Conservation (phyloP, 352 stramenopile genomes). For the Globisporangium orthogonon region DNA sequence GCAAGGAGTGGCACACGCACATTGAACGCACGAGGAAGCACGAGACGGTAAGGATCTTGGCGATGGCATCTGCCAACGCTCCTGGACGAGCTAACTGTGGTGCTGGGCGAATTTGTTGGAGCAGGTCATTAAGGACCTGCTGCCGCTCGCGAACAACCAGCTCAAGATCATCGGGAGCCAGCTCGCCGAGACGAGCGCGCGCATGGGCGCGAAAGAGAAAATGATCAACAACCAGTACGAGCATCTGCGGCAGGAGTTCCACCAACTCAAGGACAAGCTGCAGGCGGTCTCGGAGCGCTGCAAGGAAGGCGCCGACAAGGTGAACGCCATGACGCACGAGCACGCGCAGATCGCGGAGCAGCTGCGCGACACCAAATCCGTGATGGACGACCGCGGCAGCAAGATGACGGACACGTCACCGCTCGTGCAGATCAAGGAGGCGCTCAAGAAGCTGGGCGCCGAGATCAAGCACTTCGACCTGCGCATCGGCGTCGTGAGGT, state of each 20-base stretch:
- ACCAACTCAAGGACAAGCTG: conserved; percentile 61
- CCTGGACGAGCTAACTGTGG: neutral
- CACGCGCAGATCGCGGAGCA: conserved; percentile 69
- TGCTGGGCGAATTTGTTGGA: neutral
- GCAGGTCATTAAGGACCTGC: conserved; percentile 43
- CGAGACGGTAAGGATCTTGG: conserved; percentile 24
- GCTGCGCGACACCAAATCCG: conserved; percentile 62
- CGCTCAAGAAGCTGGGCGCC: conserved; percentile 61
- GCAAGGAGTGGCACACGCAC: conserved; percentile 77
- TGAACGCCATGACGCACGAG: conserved; percentile 75
- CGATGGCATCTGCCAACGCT: too few relatives aligned
- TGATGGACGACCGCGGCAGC: conserved; percentile 74
- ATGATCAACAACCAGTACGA: conserved; percentile 82
- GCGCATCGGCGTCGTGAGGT: conserved; percentile 72
- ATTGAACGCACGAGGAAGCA: conserved; percentile 75
- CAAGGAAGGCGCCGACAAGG: conserved; percentile 59
- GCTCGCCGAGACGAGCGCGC: conserved; percentile 49
- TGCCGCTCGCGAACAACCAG: conserved; percentile 50
- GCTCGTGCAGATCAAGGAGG: conserved; percentile 80
- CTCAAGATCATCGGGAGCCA: conserved; percentile 52
- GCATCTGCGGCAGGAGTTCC: conserved; percentile 52
- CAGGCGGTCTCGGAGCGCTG: conserved; percentile 48
- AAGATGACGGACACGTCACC: conserved; percentile 86
- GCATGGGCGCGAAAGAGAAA: conserved; percentile 72
- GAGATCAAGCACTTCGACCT: conserved; percentile 85